phyloP scores from a whole-genome alignment of 2,329 filamentous ascomycete species.

The Rutstroemia sp. region DNA sequence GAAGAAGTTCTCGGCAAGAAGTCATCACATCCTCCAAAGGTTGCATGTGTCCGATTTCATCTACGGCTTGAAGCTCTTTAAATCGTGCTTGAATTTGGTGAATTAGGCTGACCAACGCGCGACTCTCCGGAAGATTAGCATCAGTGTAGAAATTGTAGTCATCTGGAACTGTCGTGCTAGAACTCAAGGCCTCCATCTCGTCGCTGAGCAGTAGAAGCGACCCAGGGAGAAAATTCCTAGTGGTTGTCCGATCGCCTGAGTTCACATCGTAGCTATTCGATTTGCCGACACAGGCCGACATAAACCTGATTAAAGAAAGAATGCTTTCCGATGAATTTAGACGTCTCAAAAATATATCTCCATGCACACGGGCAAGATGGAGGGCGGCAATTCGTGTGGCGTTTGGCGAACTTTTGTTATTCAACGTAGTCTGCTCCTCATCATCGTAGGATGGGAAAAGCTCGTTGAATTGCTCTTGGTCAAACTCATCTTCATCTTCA shows the following conservation, averaged over 20 bases:
- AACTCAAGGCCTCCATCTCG: constrained; percentile 42
- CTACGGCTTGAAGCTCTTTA: constrained; percentile 56
- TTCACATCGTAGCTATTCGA: constrained; percentile 11
- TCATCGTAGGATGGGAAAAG: constrained; percentile 75
- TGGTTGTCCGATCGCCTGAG: constrained; percentile 30
- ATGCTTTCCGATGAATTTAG: constrained; percentile 21
- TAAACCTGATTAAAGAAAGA: constrained; percentile 21
- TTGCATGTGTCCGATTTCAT: constrained; percentile 66
- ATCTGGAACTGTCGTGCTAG: constrained; percentile 31
- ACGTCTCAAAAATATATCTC: constrained; percentile 31
- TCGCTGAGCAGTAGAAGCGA: constrained; percentile 59
- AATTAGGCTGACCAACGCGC: constrained; percentile 63
- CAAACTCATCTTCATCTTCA: constrained; percentile 68
- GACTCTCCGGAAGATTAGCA: constrained; percentile 66
- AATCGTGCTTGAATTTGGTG: constrained; percentile 66
- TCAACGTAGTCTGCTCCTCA: constrained; percentile 18
- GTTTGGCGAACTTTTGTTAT: constrained; percentile 10
- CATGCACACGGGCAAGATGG: constrained; percentile 53
- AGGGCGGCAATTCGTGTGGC: constrained; percentile 35
- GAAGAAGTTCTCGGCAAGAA: constrained; percentile 67
- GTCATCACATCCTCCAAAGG: constrained; percentile 69
- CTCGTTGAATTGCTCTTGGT: constrained; percentile 67
- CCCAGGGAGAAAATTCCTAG: constrained; percentile 55
- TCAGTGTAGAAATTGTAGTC: constrained; percentile 88
- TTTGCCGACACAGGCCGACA: constrained; percentile 22